A percentile compares a stretch with the other conserved stretches of the same genome.
phyloP scores from a whole-genome alignment of 768 basidiomycete genomes.

The Boletus reticuloceps region DNA sequence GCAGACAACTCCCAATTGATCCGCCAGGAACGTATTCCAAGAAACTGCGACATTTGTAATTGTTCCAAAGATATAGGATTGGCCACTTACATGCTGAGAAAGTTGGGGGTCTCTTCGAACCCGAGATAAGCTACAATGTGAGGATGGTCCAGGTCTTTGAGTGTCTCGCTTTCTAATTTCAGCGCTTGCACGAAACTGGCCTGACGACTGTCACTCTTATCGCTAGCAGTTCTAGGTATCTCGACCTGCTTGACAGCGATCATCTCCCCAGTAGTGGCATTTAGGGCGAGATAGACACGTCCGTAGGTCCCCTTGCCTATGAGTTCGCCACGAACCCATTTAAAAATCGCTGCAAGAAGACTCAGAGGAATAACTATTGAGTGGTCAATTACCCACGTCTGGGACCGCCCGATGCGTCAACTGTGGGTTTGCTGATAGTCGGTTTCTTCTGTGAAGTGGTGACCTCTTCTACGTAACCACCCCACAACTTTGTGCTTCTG shows the following conservation, averaged over 20 bases:
- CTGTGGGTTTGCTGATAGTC: constrained; percentile 38
- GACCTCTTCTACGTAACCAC: constrained; percentile 89
- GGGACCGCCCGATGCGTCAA: constrained; percentile 63
- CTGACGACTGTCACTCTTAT: constrained; percentile 86
- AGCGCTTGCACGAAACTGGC: constrained; percentile 84
- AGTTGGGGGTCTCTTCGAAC: constrained; percentile 84
- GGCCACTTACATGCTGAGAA: constrained; percentile 82
- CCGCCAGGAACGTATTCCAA: constrained; percentile 99
- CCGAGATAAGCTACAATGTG: constrained; percentile 98
- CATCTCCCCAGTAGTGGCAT: constrained; percentile 97
- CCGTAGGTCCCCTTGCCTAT: constrained; percentile 98
- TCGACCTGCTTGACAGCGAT: constrained; percentile 99
- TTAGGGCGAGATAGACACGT: constrained; percentile 92
- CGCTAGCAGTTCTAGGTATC: constrained; percentile 85
- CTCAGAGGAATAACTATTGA: constrained; percentile 16
- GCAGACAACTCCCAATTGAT: constrained; percentile 85
- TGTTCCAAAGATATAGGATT: not conserved
- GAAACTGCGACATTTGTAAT: constrained; percentile 57
- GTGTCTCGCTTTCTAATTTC: constrained; percentile 92
- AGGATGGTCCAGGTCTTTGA: constrained; percentile 95
- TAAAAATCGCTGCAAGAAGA: constrained; percentile 71
- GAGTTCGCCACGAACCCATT: constrained; percentile 97
- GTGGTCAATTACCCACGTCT: constrained; percentile 52
- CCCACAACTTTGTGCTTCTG: constrained; percentile 95
- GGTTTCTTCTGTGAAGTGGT: constrained; percentile 66